Evolutionary conservation across 140 eudicot species (phyloP).

Genomic region (Bidens hawaiensis): DNA sequence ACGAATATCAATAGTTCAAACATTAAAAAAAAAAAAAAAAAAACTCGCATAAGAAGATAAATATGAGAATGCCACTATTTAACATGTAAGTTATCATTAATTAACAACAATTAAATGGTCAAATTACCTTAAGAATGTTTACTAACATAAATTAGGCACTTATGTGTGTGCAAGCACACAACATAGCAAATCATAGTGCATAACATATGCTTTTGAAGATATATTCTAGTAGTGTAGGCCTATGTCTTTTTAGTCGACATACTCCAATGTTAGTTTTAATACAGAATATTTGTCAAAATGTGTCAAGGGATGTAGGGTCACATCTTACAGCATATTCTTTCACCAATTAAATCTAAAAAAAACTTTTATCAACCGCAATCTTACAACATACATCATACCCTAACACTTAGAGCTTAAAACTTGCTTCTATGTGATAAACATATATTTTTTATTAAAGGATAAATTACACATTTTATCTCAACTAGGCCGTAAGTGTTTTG

Average conservation of each 20-base stretch:
- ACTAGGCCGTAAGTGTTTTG: too few relatives aligned
- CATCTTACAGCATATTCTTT: background rate
- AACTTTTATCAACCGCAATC: too few relatives aligned
- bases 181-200: background rate
- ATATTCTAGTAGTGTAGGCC: background rate
- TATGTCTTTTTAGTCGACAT: slow-evolving; percentile 2
- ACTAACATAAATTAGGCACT: background rate
- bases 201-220: background rate
- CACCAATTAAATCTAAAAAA: background rate
- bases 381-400: too few relatives aligned
- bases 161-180: slow-evolving; percentile 1
- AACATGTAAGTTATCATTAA: background rate
- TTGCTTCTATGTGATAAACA: background rate
- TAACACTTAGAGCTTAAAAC: too few relatives aligned
- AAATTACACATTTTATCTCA: too few relatives aligned
- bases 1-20: too few relatives aligned
- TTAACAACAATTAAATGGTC: background rate
- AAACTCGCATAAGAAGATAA: too few relatives aligned
- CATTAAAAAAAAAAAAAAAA: too few relatives aligned
- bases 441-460: too few relatives aligned
- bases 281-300: background rate
- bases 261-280: background rate
- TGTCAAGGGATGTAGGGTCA: background rate
- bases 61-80: background rate
- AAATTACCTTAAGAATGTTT: background rate